Evolutionary conservation across 345 rosid genomes (phyloP), one percentile per base, ranked within the genome.

Genomic region (Salix dunnii): DNA sequence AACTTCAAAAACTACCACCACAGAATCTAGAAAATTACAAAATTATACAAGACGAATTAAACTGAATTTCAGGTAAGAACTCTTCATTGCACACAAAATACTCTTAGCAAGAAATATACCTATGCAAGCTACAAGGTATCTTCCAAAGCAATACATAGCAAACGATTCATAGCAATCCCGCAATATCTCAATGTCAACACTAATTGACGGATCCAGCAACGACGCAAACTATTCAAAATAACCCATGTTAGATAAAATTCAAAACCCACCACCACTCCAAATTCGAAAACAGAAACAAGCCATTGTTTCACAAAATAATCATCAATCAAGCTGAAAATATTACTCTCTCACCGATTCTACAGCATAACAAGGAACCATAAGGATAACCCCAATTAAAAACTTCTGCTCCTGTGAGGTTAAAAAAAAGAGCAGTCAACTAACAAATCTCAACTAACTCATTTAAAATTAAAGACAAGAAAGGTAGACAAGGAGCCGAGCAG

Each of bases 61-160:
- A 58, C 42, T 7, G 12, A 71, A 55, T 48, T 28, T 16, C 1
- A 33, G 21, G 46, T 18, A 40, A 61, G 46, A 53, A 53, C 27
- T 28, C 71, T 23, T 21, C 65, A 14, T 58, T 23, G 63, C 28
- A 9, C 36, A 36, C 49, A 75, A 30, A 21, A 71, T 42, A 25
- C 28, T 58, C 79, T 25, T 72, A 0, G 72, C 70, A 74, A 78
- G 76, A 33, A 73, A 79, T 87, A 68, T 91, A 96, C 99, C 99
- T 79, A 96, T 73, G 94, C 99, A 96, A 25, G 97, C 99, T 76
- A 94, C 87, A 69, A 96, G 97, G 85, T 96, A 94, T 88, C 99
- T 90, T 84, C 98, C 99, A 79, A 96, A 96, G 89, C 99, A 96
- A 89, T 96, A 96, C 98, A 96, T 93, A 76, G 99, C 99, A 82